Evolutionary conservation across 129 eudicot species (phyloP).

Genomic region (Escallonia rubra): DNA sequence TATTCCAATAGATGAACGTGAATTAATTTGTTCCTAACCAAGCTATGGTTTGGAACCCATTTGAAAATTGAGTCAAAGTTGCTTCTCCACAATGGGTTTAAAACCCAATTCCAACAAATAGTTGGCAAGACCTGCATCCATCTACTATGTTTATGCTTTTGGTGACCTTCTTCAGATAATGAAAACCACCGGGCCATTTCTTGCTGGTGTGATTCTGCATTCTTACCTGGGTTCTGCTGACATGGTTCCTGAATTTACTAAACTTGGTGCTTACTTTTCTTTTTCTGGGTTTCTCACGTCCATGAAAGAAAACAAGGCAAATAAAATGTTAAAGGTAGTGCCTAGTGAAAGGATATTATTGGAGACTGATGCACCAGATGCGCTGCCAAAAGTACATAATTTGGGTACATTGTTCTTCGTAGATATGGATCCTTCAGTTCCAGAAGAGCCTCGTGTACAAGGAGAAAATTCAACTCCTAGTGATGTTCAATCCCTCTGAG

Average conservation of each 20-base stretch:
- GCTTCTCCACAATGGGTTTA: too few relatives aligned
- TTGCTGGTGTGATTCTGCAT: slow-evolving; percentile 79
- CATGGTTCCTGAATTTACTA: slow-evolving; percentile 84
- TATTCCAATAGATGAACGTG: too few relatives aligned
- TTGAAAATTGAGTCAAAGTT: too few relatives aligned
- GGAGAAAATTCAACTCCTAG: slow-evolving; percentile 2
- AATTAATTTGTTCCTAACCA: too few relatives aligned
- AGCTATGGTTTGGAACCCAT: too few relatives aligned
- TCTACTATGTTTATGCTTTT: slow-evolving; percentile 92
- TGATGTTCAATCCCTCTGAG: neutral
- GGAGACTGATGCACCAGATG: slow-evolving; percentile 99
- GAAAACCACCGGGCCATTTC: slow-evolving; percentile 74
- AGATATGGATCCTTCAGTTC: slow-evolving; percentile 28
- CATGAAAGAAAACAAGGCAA: slow-evolving; percentile 77
- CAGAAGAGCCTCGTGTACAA: slow-evolving; percentile 9
- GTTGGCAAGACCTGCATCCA: slow-evolving; percentile 74
- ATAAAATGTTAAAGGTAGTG: slow-evolving; percentile 68
- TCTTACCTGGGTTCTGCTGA: slow-evolving; percentile 93
- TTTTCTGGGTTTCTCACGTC: slow-evolving; percentile 88
- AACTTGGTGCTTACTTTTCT: slow-evolving; percentile 90
- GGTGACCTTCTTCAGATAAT: slow-evolving; percentile 78
- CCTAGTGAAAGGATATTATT: slow-evolving; percentile 84
- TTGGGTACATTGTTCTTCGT: slow-evolving; percentile 43
- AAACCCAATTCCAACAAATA: too few relatives aligned
- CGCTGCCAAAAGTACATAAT: slow-evolving; percentile 37